Percentiles rank a stretch among this genome's conserved stretches.
These are phyloP conservation scores for Chlamydomonas schloesseri DNA, from an alignment of 139 green algal species.

Conservation along the genomic window DNA sequence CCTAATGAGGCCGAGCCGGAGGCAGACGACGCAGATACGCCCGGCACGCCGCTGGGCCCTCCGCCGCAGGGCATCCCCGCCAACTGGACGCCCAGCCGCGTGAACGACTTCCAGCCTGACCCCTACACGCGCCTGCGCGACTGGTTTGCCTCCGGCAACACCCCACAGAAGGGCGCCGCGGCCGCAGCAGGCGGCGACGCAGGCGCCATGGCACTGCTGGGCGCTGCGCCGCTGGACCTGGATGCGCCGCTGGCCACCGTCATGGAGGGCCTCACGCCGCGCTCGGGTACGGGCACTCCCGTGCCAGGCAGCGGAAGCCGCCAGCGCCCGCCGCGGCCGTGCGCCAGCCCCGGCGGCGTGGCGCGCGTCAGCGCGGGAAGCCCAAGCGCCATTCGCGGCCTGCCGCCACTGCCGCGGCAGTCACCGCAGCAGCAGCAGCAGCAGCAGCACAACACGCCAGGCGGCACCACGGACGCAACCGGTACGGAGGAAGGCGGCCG, in stretches of 20 bases:
- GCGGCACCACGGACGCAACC: background rate
- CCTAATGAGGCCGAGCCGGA: no score
- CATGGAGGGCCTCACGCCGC: slow-evolving; percentile 18
- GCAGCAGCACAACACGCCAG: no score
- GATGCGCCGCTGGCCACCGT: background rate
- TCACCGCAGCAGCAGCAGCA: no score
- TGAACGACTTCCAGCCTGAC: background rate
- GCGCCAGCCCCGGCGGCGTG: no score
- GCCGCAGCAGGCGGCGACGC: background rate
- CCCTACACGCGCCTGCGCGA: slow-evolving; percentile 31
- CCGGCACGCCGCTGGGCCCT: no score
- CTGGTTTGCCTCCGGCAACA: slow-evolving; percentile 19
- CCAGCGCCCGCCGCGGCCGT: background rate
- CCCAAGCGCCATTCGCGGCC: no score
- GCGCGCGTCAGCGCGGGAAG: no score
- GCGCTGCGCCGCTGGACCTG: background rate
- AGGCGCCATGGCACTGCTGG: background rate
- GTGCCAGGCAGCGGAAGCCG: background rate
- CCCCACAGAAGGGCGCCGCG: background rate
- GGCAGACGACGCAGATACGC: no score
- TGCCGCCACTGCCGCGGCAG: no score
- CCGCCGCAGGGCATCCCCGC: no score
- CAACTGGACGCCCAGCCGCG: no score
- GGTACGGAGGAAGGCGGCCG: slow-evolving; percentile 17
- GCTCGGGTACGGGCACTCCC: background rate